Evolutionary conservation across 1,284 basidiomycete genomes (phyloP).

Genomic region (Ustilago cynodontis): DNA sequence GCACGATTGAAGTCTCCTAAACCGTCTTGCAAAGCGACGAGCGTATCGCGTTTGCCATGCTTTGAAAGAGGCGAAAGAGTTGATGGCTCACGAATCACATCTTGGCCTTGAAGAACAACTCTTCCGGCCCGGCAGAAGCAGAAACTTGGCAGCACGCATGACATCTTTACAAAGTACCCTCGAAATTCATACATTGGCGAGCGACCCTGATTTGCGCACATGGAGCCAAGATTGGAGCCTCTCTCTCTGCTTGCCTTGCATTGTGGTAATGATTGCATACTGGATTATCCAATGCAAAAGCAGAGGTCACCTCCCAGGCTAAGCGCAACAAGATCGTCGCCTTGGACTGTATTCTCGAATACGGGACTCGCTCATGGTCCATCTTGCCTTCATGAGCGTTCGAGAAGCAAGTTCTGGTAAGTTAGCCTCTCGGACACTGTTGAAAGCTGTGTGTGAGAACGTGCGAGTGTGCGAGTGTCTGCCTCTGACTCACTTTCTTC

Average conservation of each 20-base stretch:
- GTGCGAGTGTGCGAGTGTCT: neutral
- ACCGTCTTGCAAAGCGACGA: no score
- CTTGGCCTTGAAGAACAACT: no score
- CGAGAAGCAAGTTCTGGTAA: neutral
- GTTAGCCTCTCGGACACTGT: neutral
- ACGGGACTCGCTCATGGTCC: no score
- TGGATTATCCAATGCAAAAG: neutral
- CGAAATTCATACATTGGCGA: slow-evolving; percentile 19
- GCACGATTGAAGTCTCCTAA: no score
- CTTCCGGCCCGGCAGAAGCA: neutral
- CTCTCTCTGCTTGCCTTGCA: no score
- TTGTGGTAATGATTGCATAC: neutral
- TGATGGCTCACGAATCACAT: no score
- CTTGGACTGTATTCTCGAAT: no score
- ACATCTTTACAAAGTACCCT: neutral
- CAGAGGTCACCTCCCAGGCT: no score
- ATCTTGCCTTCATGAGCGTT: no score
- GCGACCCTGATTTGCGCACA: slow-evolving; percentile 9
- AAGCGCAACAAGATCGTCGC: no score
- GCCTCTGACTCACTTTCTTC: neutral
- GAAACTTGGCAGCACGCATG: slow-evolving; percentile 6
- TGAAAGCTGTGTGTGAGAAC: slow-evolving; percentile 1
- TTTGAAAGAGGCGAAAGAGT: no score
- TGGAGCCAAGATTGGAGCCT: neutral
- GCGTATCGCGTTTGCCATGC: no score